Percentiles rank a stretch among this genome's conserved stretches.
Evolutionary conservation across 2,329 filamentous ascomycete species (phyloP).

Genomic region (Ilyonectria sp.): DNA sequence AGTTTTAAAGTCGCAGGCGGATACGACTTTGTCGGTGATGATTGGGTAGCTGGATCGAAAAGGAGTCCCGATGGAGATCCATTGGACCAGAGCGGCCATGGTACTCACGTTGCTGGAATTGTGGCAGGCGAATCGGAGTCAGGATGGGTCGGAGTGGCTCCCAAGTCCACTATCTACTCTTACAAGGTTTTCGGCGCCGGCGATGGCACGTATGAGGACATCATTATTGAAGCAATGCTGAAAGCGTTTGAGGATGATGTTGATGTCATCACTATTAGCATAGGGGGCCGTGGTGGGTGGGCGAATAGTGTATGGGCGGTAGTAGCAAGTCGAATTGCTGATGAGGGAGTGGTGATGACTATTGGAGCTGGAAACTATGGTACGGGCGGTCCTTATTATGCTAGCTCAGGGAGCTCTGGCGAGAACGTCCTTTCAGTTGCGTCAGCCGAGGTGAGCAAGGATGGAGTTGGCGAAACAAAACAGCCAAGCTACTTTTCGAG

Average conservation of each 20-base stretch:
- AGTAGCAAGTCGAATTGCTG: background rate
- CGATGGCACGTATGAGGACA: background rate
- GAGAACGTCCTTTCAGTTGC: background rate
- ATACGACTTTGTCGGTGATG: constrained; percentile 44
- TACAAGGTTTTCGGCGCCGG: constrained; percentile 6
- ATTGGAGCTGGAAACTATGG: constrained; percentile 3
- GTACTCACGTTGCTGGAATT: background rate
- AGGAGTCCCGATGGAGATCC: background rate
- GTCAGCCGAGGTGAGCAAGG: background rate
- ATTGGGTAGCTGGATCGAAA: background rate
- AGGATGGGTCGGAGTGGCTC: constrained; percentile 2
- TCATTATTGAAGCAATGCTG: background rate
- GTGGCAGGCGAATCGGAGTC: background rate
- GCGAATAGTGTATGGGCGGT: background rate
- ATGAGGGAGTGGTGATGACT: background rate
- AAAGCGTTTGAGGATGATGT: background rate
- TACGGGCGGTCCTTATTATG: background rate
- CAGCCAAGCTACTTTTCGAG: constrained; percentile 55
- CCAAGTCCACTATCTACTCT: background rate
- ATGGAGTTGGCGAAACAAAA: constrained; percentile 27
- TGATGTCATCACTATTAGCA: constrained; percentile 1
- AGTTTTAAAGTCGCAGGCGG: constrained; percentile 45
- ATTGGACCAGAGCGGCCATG: background rate
- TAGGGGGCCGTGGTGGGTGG: background rate
- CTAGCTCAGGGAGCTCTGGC: background rate